These are phyloP conservation scores for Boletus pseudo-olivaceus DNA, from an alignment of 768 basidiomycete species.

Conservation along the genomic window DNA sequence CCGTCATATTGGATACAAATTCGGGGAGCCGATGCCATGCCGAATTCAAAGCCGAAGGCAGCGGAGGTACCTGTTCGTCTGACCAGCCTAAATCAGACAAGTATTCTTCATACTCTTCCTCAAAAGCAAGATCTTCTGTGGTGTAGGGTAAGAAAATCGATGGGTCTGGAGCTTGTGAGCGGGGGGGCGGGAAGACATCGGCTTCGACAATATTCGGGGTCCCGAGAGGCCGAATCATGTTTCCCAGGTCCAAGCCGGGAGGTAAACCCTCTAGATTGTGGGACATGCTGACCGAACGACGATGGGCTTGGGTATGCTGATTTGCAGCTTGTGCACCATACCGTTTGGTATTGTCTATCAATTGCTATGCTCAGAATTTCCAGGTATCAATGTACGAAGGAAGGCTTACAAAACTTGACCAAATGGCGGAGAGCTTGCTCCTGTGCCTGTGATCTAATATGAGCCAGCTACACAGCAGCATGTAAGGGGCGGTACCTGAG, in stretches of 20 bases:
- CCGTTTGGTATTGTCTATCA: slow-evolving; percentile 81
- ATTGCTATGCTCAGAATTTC: slow-evolving; percentile 8
- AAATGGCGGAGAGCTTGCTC: slow-evolving; percentile 92
- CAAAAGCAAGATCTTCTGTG: slow-evolving; percentile 90
- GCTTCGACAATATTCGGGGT: slow-evolving; percentile 77
- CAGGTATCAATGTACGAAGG: not conserved
- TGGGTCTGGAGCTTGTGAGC: slow-evolving; percentile 80
- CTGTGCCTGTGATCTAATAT: slow-evolving; percentile 61
- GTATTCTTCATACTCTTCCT: slow-evolving; percentile 96
- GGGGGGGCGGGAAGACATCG: slow-evolving; percentile 94
- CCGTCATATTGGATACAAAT: slow-evolving; percentile 75
- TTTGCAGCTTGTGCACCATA: slow-evolving; percentile 64
- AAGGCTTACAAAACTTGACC: slow-evolving; percentile 83
- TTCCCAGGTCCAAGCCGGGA: slow-evolving; percentile 69
- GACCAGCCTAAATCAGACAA: slow-evolving; percentile 82
- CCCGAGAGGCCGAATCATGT: slow-evolving; percentile 69
- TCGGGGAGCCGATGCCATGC: slow-evolving; percentile 86
- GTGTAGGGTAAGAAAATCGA: slow-evolving; percentile 87
- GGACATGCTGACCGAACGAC: slow-evolving; percentile 80
- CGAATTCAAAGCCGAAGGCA: slow-evolving; percentile 36
- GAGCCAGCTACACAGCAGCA: slow-evolving; percentile 4
- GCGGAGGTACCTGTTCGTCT: slow-evolving; percentile 47
- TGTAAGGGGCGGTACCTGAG: slow-evolving; percentile 54
- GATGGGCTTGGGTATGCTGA: slow-evolving; percentile 57
- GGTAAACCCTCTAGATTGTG: slow-evolving; percentile 76